Conservation (phyloP, 2,329 filamentous ascomycete species). For the Coniochaeta hoffmannii region DNA sequence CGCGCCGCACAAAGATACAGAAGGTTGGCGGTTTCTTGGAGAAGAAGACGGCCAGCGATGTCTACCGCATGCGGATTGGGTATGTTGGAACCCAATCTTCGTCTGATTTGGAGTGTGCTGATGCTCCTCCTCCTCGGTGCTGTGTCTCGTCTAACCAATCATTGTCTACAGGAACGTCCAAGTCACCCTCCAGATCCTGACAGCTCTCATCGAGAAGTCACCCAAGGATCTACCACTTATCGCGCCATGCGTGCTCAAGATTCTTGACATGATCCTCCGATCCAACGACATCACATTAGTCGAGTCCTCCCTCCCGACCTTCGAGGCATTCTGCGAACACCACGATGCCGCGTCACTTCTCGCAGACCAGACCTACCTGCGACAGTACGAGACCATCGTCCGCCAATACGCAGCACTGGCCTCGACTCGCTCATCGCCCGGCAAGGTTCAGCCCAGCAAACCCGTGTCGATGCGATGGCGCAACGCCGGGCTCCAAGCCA, state of each 20-base stretch:
- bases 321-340: constrained; percentile 80
- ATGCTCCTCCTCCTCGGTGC: neutral
- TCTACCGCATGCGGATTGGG: constrained; percentile 83
- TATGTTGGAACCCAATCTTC: constrained; percentile 34
- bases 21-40: constrained; percentile 94
- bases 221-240: constrained; percentile 87
- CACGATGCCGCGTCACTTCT: constrained; percentile 81
- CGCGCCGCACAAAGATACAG: constrained; percentile 87
- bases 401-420: constrained; percentile 73
- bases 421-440: constrained; percentile 48
- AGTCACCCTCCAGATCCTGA: constrained; percentile 88
- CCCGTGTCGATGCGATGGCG: constrained; percentile 75
- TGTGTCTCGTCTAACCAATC: neutral
- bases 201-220: constrained; percentile 86
- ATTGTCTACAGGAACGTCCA: constrained; percentile 67
- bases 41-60: constrained; percentile 86
- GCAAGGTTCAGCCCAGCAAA: constrained; percentile 53
- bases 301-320: constrained; percentile 80
- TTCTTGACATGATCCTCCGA: constrained; percentile 73
- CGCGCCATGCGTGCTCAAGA: constrained; percentile 74
- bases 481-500: constrained; percentile 65
- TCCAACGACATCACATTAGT: constrained; percentile 89
- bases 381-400: constrained; percentile 77
- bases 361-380: constrained; percentile 76
- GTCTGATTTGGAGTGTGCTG: neutral